These are phyloP conservation scores for Termitomyces sp. DNA, from an alignment of 768 basidiomycete genomes.

Conservation along the genomic window DNA sequence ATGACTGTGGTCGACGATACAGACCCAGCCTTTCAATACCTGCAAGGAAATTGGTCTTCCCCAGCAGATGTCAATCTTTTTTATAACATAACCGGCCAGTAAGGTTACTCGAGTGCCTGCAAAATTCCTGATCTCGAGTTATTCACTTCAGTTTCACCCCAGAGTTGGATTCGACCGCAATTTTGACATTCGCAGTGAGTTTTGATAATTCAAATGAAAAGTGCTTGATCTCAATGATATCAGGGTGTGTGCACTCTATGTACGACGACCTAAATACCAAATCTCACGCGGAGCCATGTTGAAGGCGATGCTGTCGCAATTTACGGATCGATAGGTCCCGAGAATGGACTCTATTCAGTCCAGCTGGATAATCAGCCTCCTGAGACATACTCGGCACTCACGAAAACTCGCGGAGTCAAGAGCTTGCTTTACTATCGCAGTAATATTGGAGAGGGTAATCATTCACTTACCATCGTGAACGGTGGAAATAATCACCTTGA, in stretches of 20 bases:
- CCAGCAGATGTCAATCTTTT: neutral
- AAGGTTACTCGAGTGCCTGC: neutral
- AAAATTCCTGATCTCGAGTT: neutral
- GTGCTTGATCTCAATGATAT: neutral
- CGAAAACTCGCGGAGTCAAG: neutral
- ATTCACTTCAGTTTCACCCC: neutral
- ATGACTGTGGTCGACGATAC: neutral
- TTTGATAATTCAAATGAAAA: neutral
- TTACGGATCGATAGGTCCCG: neutral
- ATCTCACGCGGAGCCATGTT: neutral
- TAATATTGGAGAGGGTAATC: neutral
- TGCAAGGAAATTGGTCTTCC: neutral
- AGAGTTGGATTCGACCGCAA: neutral
- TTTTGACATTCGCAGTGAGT: neutral
- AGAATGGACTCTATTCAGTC: neutral
- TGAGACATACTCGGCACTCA: neutral
- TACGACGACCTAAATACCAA: neutral
- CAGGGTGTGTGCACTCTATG: neutral
- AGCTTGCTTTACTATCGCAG: conserved; percentile 1
- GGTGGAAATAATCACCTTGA: neutral
- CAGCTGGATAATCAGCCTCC: neutral
- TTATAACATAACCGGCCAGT: neutral
- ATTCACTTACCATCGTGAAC: neutral
- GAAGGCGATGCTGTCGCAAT: conserved; percentile 2
- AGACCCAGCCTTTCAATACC: neutral